Percentiles rank a stretch among this genome's conserved stretches.
Evolutionary conservation across 1,139 yeast species (phyloP).

Genomic region (Debaryomycetaceae sp.): DNA sequence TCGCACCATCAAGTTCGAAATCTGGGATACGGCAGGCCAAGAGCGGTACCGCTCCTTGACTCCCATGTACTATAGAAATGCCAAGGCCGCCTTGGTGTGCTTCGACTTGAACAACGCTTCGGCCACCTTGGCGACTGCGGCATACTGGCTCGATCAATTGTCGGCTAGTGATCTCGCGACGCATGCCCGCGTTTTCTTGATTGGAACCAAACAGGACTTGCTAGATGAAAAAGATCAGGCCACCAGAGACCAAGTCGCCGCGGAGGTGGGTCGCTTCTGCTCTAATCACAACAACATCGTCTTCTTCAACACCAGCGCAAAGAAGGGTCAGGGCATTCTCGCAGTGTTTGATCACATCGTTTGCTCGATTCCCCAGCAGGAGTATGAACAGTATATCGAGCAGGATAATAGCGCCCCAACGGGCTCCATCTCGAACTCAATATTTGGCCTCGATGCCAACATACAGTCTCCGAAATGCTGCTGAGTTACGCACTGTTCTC

Average conservation of each 20-base stretch:
- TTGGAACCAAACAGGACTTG: constrained; percentile 9
- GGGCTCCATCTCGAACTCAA: too few relatives aligned
- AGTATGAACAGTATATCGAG: too few relatives aligned
- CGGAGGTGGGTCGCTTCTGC: constrained; percentile 4
- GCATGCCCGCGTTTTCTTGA: constrained; percentile 8
- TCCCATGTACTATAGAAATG: constrained; percentile 40
- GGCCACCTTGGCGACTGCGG: constrained; percentile 26
- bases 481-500: too few relatives aligned
- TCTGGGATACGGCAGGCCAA: constrained; percentile 45
- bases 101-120: constrained; percentile 24
- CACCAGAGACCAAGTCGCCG: not conserved
- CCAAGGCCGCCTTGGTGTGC: constrained; percentile 24
- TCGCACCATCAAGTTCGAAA: constrained; percentile 33
- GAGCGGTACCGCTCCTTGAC: constrained; percentile 37
- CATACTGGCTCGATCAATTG: constrained; percentile 36
- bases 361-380: constrained; percentile 2
- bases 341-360: constrained; percentile 33
- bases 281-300: constrained; percentile 2
- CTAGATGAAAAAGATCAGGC: not conserved
- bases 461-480: too few relatives aligned
- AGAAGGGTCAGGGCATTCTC: constrained; percentile 30
- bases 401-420: too few relatives aligned
- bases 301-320: constrained; percentile 35
- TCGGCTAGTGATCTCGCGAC: constrained; percentile 15
- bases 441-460: too few relatives aligned